Conservation (phyloP, 2,329 filamentous ascomycete species). For the Triangularia setosa region DNA sequence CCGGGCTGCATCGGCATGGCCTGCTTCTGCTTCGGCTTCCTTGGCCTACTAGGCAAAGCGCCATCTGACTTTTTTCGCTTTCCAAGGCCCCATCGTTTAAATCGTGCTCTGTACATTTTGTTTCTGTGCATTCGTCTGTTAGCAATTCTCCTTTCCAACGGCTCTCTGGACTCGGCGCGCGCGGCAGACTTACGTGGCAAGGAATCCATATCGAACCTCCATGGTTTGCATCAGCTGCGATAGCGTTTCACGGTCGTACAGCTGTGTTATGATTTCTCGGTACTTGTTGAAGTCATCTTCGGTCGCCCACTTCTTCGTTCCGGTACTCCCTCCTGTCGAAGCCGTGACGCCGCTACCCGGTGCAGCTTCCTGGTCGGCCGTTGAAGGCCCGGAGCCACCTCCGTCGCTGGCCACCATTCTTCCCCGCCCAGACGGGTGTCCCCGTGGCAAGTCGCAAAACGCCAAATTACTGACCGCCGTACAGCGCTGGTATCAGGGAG, state of each 20-base stretch:
- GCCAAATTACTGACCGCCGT: not conserved
- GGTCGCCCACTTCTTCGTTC: conserved; percentile 8
- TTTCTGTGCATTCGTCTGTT: not conserved
- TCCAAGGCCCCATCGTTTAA: conserved; percentile 18
- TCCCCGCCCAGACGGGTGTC: not conserved
- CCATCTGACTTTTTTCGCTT: conserved; percentile 9
- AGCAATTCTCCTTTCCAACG: not conserved
- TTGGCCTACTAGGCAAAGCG: not conserved
- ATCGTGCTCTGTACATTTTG: conserved; percentile 10
- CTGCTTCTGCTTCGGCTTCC: conserved; percentile 8
- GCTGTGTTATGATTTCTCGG: conserved; percentile 10
- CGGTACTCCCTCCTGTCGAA: not conserved
- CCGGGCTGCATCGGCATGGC: conserved; percentile 5
- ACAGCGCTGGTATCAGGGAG: not conserved
- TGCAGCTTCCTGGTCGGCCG: not conserved
- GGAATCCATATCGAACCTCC: conserved; percentile 12
- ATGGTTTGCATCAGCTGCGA: conserved; percentile 13
- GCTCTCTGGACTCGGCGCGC: not conserved
- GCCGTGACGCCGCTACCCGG: not conserved
- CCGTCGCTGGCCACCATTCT: not conserved
- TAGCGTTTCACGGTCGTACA: conserved; percentile 14
- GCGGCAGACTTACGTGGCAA: conserved; percentile 12
- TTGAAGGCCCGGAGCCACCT: not conserved
- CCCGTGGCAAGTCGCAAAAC: not conserved
- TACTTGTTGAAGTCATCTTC: conserved; percentile 13